Conservation (phyloP, 169 alveolate species). For the Cyclospora cayetanensis region DNA sequence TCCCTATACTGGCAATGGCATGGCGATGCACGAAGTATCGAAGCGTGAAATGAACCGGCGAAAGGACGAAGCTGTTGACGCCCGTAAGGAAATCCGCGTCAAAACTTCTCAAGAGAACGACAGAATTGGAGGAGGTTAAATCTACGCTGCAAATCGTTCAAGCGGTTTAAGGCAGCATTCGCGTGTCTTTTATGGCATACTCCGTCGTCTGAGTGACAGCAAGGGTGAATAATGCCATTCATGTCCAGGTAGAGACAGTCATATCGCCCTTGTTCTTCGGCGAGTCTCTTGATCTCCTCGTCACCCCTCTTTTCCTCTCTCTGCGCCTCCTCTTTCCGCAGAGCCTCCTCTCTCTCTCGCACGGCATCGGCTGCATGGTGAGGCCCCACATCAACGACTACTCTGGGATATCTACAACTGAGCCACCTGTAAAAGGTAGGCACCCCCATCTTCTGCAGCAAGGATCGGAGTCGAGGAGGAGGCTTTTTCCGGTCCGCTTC, state of each 20-base stretch:
- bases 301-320: not conserved
- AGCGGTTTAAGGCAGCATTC: no score
- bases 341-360: not conserved
- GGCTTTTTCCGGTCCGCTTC: no score
- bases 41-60: not conserved
- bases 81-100: no score
- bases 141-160: no score
- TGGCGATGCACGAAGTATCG: no score
- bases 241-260: slow-evolving; percentile 98
- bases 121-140: no score
- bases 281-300: not conserved
- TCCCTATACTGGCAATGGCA: no score
- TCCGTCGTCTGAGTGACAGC: slow-evolving; percentile 93
- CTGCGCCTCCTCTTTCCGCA: not conserved
- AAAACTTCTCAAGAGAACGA: no score
- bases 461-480: no score
- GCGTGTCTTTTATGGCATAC: no score
- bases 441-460: slow-evolving; percentile 99
- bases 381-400: slow-evolving; percentile 39
- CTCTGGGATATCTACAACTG: slow-evolving; percentile 73
- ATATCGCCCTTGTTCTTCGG: slow-evolving; percentile 78
- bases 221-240: slow-evolving; percentile 99
- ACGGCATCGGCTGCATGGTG: not conserved
- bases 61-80: no score
- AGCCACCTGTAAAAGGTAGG: slow-evolving; percentile 97